Conservation (phyloP, 805 yeast genomes). For the Saccharomyces cerevisiae region DNA sequence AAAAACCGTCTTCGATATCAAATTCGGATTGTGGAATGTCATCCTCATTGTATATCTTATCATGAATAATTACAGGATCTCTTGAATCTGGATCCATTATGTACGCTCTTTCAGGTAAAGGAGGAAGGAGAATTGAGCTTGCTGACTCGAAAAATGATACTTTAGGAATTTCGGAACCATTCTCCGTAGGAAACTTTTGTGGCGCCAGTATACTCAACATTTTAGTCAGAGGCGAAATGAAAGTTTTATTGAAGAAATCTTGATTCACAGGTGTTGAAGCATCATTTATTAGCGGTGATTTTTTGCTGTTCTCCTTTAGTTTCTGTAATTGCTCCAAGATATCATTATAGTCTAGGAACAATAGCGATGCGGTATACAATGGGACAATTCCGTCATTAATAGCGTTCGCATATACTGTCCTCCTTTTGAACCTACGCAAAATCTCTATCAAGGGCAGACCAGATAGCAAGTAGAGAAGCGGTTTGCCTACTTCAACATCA, state of each 20-base stretch:
- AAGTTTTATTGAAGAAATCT: slow-evolving; percentile 22
- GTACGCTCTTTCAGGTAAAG: slow-evolving; percentile 54
- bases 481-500: slow-evolving; percentile 37
- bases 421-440: slow-evolving; percentile 46
- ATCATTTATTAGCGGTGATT: neutral
- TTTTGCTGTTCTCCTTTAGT: slow-evolving; percentile 8
- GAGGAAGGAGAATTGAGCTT: slow-evolving; percentile 57
- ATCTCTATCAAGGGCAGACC: slow-evolving; percentile 52
- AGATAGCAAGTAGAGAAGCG: slow-evolving; percentile 55
- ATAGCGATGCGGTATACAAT: slow-evolving; percentile 58
- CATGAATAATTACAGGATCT: slow-evolving; percentile 56
- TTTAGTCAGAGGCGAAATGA: slow-evolving; percentile 38
- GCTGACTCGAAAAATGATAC: slow-evolving; percentile 66
- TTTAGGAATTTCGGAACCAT: slow-evolving; percentile 41
- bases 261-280: slow-evolving; percentile 7
- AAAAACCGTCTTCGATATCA: slow-evolving; percentile 9
- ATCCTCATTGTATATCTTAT: slow-evolving; percentile 46
- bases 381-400: slow-evolving; percentile 80
- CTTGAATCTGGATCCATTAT: slow-evolving; percentile 58
- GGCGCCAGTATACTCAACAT: slow-evolving; percentile 39
- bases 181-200: slow-evolving; percentile 13
- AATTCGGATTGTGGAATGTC: slow-evolving; percentile 37
- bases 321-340: slow-evolving; percentile 24
- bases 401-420: slow-evolving; percentile 71
- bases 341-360: slow-evolving; percentile 61